Conservation (phyloP, 805 yeast species). For the Pichia thaimueangensis region DNA sequence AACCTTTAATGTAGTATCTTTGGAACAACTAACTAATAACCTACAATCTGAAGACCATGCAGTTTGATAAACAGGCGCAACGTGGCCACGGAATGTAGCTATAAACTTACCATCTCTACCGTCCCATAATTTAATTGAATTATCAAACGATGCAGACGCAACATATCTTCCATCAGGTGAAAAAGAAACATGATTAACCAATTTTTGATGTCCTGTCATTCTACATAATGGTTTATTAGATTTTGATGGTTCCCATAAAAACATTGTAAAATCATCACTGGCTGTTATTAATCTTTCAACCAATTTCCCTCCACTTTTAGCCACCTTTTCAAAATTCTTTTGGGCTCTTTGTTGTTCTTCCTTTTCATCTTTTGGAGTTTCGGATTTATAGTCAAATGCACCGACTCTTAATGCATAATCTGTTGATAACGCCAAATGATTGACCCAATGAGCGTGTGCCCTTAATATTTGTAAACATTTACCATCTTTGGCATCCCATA, state of each 20-base stretch:
- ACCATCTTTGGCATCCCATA: constrained; percentile 83
- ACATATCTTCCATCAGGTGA: constrained; percentile 91
- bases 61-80: constrained; percentile 94
- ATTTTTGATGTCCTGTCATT: constrained; percentile 96
- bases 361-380: constrained; percentile 35
- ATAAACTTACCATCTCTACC: constrained; percentile 87
- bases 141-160: constrained; percentile 92
- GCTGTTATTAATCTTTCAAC: constrained; percentile 88
- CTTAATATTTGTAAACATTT: constrained; percentile 70
- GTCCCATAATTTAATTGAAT: constrained; percentile 94
- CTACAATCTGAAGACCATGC: constrained; percentile 97
- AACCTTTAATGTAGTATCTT: constrained; percentile 91
- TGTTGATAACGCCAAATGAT: constrained; percentile 85
- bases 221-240: constrained; percentile 79
- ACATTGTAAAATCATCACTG: constrained; percentile 97
- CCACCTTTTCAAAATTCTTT: constrained; percentile 55
- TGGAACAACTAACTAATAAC: constrained; percentile 84
- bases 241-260: constrained; percentile 87
- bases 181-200: constrained; percentile 91
- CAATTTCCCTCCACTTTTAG: constrained; percentile 46
- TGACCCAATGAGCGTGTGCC: constrained; percentile 97
- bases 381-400: constrained; percentile 71
- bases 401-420: constrained; percentile 86
- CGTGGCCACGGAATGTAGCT: constrained; percentile 92
- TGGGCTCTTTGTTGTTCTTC: constrained; percentile 50